Conservation (phyloP, 2,329 filamentous ascomycete genomes). For the Monilinia fructicola region DNA sequence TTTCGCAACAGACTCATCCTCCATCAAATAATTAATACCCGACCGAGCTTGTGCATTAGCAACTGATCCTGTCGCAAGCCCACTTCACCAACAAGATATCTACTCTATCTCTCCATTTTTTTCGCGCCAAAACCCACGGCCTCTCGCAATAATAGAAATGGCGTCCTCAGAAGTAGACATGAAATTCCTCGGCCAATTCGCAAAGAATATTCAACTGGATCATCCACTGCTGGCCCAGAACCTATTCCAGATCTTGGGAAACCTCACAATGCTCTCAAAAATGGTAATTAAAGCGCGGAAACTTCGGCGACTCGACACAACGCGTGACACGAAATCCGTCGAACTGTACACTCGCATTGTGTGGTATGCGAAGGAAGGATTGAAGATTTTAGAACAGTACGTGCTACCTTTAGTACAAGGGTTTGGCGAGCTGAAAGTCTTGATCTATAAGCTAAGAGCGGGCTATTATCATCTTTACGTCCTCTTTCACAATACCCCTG, state of each 20-base stretch:
- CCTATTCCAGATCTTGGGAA: conserved; percentile 86
- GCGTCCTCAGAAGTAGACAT: conserved; percentile 96
- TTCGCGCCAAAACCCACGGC: neutral
- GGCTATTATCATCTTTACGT: conserved; percentile 98
- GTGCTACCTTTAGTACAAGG: conserved; percentile 80
- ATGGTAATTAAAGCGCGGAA: conserved; percentile 82
- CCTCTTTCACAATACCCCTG: conserved; percentile 88
- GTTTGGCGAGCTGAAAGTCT: conserved; percentile 80
- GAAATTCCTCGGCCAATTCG: conserved; percentile 90
- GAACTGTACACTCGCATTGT: conserved; percentile 88
- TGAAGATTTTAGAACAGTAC: conserved; percentile 83
- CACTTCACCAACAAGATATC: neutral
- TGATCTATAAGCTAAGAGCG: conserved; percentile 87
- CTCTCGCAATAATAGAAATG: conserved; percentile 56
- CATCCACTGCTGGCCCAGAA: conserved; percentile 78
- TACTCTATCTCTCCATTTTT: neutral
- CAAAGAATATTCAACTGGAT: conserved; percentile 72
- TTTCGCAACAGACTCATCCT: neutral
- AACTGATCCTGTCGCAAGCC: neutral
- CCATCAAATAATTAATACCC: neutral
- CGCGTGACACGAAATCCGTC: conserved; percentile 74
- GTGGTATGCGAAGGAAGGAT: conserved; percentile 90
- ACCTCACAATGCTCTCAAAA: conserved; percentile 83
- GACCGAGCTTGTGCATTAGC: neutral
- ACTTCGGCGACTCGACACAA: conserved; percentile 75